A percentile compares a stretch with the other conserved stretches of the same genome.
These are phyloP conservation scores for Chaetoceros tenuissimus DNA, from an alignment of 108 stramenopile genomes.

Conservation along the genomic window DNA sequence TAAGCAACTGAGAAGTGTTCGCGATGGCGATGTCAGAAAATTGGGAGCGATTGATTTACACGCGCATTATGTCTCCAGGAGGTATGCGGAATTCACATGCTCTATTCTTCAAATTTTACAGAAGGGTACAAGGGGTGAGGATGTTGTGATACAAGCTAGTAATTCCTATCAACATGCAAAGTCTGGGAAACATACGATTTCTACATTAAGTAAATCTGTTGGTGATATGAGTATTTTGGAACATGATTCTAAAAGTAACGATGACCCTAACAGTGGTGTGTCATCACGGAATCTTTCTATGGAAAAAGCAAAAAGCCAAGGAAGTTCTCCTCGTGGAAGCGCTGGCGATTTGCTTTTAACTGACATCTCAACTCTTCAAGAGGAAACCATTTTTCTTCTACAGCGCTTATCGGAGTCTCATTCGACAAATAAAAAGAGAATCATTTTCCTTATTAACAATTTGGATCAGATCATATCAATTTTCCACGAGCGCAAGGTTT, in stretches of 20 bases:
- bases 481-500: conserved; percentile 88
- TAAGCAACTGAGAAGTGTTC: conserved; percentile 82
- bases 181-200: background rate
- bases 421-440: conserved; percentile 68
- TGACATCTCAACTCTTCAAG: conserved; percentile 63
- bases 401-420: conserved; percentile 83
- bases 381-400: conserved; percentile 64
- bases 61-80: conserved; percentile 90
- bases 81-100: conserved; percentile 96
- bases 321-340: conserved; percentile 31
- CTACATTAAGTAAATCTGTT: conserved; percentile 3
- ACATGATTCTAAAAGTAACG: conserved; percentile 9
- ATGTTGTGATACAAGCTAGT: too few species aligned
- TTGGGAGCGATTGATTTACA: conserved; percentile 89
- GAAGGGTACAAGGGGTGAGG: conserved; percentile 41
- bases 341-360: conserved; percentile 81
- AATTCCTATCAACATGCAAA: background rate
- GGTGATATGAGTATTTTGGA: conserved; percentile 1
- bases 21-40: conserved; percentile 65
- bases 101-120: conserved; percentile 85
- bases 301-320: background rate
- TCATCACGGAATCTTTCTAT: background rate
- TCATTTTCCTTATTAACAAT: conserved; percentile 97
- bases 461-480: conserved; percentile 87
- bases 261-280: background rate